A percentile compares a stretch with the other conserved stretches of the same genome.
Conservation (phyloP, 1,284 basidiomycete species). For the Ganoderma multipileum region DNA sequence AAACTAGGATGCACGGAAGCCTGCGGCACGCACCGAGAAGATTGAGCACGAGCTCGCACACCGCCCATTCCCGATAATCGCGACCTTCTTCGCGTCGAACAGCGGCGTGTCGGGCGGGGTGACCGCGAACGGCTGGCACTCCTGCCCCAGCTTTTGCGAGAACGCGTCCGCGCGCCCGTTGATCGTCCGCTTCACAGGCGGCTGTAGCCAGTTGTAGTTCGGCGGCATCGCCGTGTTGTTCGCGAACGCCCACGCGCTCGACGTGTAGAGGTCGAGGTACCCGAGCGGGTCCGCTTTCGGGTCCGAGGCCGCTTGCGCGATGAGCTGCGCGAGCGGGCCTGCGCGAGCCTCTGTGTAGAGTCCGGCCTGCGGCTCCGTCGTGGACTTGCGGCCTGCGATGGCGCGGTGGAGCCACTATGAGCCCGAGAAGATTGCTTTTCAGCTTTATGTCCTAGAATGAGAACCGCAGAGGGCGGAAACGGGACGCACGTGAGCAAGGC, state of each 20-base stretch:
- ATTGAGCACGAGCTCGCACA: slow-evolving; percentile 64
- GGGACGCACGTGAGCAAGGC: slow-evolving; percentile 61
- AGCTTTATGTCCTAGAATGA: neutral
- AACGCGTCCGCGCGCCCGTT: slow-evolving; percentile 58
- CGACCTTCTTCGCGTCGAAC: slow-evolving; percentile 59
- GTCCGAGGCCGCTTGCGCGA: slow-evolving; percentile 51
- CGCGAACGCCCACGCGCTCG: slow-evolving; percentile 56
- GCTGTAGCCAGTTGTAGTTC: slow-evolving; percentile 54
- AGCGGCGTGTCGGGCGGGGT: slow-evolving; percentile 53
- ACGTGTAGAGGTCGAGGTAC: slow-evolving; percentile 54
- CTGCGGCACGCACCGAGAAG: slow-evolving; percentile 60
- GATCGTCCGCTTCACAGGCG: slow-evolving; percentile 46
- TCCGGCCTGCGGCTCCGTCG: slow-evolving; percentile 65
- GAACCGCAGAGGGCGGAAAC: too few relatives aligned
- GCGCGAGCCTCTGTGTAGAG: slow-evolving; percentile 60
- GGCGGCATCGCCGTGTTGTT: slow-evolving; percentile 53
- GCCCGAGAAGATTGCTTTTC: too few relatives aligned
- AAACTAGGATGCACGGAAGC: too few relatives aligned
- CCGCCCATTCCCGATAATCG: slow-evolving; percentile 61
- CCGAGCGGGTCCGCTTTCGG: slow-evolving; percentile 51
- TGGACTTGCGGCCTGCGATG: slow-evolving; percentile 59
- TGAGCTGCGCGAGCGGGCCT: slow-evolving; percentile 56
- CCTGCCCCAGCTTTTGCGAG: slow-evolving; percentile 59
- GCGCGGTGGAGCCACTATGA: slow-evolving; percentile 68
- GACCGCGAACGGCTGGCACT: slow-evolving; percentile 60